Evolutionary conservation across 306 rosid genomes (phyloP).

Genomic region (Sphenostylis stenocarpa): DNA sequence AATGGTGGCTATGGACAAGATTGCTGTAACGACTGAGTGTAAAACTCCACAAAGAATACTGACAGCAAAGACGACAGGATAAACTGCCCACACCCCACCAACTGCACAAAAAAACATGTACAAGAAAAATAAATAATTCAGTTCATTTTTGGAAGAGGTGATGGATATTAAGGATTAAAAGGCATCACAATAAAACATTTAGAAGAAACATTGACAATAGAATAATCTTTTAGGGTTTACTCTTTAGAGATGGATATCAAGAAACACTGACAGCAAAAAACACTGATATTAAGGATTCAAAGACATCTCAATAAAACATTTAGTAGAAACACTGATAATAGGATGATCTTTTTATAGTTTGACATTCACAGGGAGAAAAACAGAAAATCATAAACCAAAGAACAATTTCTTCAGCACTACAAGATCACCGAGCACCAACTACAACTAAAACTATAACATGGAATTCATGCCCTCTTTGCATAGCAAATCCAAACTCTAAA

Average conservation of each 20-base stretch:
- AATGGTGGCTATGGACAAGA: conserved; percentile 68
- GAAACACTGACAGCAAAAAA: too few relatives aligned
- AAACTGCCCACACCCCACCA: conserved; percentile 88
- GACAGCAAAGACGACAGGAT: conserved; percentile 68
- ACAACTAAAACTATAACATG: not conserved
- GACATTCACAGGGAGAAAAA: not conserved
- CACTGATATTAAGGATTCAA: not conserved
- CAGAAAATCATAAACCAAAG: not conserved
- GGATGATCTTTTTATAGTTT: not conserved
- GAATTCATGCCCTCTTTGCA: not conserved
- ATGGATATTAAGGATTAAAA: not conserved
- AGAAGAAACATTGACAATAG: not conserved
- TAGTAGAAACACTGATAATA: conserved; percentile 1
- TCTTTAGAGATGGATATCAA: too few relatives aligned
- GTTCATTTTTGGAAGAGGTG: conserved; percentile 1
- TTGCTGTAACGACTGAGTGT: conserved; percentile 55
- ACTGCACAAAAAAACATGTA: conserved; percentile 53
- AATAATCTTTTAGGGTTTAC: too few relatives aligned
- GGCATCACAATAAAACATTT: conserved; percentile 9
- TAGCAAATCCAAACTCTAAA: not conserved
- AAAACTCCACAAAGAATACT: conserved; percentile 65
- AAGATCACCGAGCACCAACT: conserved; percentile 1
- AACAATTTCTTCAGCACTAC: not conserved
- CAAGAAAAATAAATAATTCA: conserved; percentile 23
- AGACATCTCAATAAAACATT: conserved; percentile 5